A percentile compares a stretch with the other conserved stretches of the same genome.
These are phyloP conservation scores for Solanum pimpinellifolium DNA, from an alignment of 257 asterid genomes.

Conservation along the genomic window DNA sequence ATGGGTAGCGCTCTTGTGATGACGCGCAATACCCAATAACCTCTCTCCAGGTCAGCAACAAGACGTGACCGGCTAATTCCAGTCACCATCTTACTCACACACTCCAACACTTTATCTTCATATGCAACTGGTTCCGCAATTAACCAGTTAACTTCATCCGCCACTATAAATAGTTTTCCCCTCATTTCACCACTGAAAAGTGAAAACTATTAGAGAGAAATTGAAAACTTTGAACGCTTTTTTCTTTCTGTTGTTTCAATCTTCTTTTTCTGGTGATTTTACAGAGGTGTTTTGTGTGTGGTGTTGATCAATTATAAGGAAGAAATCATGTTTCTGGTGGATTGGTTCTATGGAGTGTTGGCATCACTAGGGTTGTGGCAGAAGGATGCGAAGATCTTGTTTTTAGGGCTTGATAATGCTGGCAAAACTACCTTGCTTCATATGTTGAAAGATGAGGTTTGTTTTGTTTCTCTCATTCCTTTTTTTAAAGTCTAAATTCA, in stretches of 20 bases:
- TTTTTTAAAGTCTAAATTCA: neutral
- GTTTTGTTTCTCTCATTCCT: neutral
- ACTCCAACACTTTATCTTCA: neutral
- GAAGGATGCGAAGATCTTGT: constrained; percentile 43
- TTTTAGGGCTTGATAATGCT: constrained; percentile 44
- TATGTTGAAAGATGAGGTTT: constrained; percentile 42
- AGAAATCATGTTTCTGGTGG: constrained; percentile 25
- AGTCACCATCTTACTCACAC: neutral
- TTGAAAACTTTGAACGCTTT: neutral
- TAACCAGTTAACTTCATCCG: neutral
- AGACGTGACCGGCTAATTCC: neutral
- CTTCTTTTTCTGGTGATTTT: neutral
- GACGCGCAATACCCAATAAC: constrained; percentile 17
- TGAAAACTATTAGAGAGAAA: neutral
- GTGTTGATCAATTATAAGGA: neutral
- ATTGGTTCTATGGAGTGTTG: constrained; percentile 38
- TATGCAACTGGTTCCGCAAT: constrained; percentile 2
- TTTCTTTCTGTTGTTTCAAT: neutral
- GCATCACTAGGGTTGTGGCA: constrained; percentile 25
- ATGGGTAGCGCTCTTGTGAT: neutral
- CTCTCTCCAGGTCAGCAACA: constrained; percentile 1
- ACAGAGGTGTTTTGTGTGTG: neutral
- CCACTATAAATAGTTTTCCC: neutral
- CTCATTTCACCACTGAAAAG: neutral
- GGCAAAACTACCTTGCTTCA: constrained; percentile 46